Percentiles rank a stretch among this genome's conserved stretches.
phyloP scores from a whole-genome alignment of 345 rosid genomes.

The Gossypium anomalum region DNA sequence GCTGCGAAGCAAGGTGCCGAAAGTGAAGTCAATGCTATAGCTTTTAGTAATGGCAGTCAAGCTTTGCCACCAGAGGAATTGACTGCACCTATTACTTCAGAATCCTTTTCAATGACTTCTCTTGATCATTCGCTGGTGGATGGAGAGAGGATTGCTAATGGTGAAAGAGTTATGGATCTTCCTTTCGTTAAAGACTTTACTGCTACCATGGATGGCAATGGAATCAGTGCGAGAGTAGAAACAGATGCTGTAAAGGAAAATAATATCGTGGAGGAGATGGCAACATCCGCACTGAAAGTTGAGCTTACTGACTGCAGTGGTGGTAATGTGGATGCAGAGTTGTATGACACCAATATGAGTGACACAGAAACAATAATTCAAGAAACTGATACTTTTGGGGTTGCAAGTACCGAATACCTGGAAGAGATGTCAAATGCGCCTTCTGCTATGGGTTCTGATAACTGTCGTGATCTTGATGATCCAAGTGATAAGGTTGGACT shows the following conservation, averaged over 20 bases:
- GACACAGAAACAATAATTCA: background rate
- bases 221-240: background rate
- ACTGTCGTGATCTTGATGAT: background rate
- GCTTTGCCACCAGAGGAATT: slow-evolving; percentile 12
- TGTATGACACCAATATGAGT: background rate
- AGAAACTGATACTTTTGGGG: background rate
- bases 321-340: slow-evolving; percentile 11
- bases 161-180: background rate
- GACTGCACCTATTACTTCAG: background rate
- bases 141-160: slow-evolving; percentile 5
- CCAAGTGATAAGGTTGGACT: background rate
- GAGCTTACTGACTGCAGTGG: slow-evolving; percentile 6
- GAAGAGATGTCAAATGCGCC: background rate
- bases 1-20: background rate
- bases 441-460: background rate
- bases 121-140: background rate
- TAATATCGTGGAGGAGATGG: slow-evolving; percentile 8
- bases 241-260: slow-evolving; percentile 12
- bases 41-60: background rate
- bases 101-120: slow-evolving; percentile 1
- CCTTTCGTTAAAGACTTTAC: background rate
- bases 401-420: background rate
- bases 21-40: background rate
- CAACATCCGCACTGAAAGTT: background rate
- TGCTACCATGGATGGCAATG: background rate